Evolutionary conservation across 805 yeast species (phyloP), one percentile per base, ranked within the genome.

Genomic region (Zygosaccharomyces rouxii): DNA sequence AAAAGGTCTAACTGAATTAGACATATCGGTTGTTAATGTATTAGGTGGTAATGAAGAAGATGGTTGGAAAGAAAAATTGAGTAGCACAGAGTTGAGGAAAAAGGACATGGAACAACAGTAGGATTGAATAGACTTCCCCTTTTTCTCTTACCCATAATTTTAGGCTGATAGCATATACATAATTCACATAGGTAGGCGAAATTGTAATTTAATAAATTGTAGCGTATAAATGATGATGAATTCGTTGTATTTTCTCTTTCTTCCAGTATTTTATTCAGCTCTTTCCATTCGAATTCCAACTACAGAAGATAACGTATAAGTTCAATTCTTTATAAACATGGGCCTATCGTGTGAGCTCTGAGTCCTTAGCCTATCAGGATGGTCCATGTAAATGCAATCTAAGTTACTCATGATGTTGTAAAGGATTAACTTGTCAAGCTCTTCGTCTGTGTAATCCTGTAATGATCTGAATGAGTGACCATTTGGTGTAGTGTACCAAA

Each of bases 71-170:
- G 86, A 83, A 25, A 92, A 92, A 63, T 63, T 92, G 49, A 89
- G 97, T 58, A 88, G 96, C 48, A 92, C 98, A 0, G 83, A 84
- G 48, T 65, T 87, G 42, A 77, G 97, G 56, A 71, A 72, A 53
- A 37, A 51, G 35, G 30, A 53, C 55, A 59, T 42, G 49, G 44
- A 45, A 16, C 44, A 9, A 7, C 18, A 16, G 5, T 9, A 30
- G 29, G 14, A 14, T 9, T 25, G 29, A 46, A 25, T 33, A 14
- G 35, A 16, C 10, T 9, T 33, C 14, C 19, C 16, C 33, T 30
- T 25, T 25, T 6, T 22, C n/a, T 22, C 23, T 25, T 25, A 25
- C 28, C 7, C 28, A 25, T 25, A 7, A 25, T 7, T 10, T 7
- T 1, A 25, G 10, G 10, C 28, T 7, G 28, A 9, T 5, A 9